These are phyloP conservation scores for Backusella westeae DNA, from an alignment of 192 early-diverging fungal species.

Conservation along the genomic window DNA sequence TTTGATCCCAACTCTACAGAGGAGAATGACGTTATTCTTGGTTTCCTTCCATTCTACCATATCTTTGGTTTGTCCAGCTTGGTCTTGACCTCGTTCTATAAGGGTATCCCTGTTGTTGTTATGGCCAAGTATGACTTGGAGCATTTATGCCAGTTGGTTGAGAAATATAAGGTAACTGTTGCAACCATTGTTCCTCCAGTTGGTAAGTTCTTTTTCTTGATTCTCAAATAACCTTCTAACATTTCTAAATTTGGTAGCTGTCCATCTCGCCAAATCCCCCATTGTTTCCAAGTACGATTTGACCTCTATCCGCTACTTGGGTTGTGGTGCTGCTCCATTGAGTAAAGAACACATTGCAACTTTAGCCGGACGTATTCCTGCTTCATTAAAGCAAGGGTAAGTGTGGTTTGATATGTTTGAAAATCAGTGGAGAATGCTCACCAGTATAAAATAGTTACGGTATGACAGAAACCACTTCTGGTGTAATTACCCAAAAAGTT, in stretches of 20 bases:
- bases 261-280: slow-evolving; percentile 76
- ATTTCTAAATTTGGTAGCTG: slow-evolving; percentile 39
- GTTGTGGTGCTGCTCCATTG: slow-evolving; percentile 85
- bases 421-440: neutral
- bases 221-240: neutral
- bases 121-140: slow-evolving; percentile 77
- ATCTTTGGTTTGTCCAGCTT: slow-evolving; percentile 65
- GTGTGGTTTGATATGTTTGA: neutral
- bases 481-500: slow-evolving; percentile 28
- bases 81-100: slow-evolving; percentile 42
- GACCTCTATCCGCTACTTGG: slow-evolving; percentile 58
- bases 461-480: slow-evolving; percentile 53
- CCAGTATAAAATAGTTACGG: slow-evolving; percentile 49
- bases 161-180: slow-evolving; percentile 68
- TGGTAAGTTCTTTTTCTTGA: neutral
- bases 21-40: slow-evolving; percentile 36
- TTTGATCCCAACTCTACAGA: neutral
- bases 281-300: slow-evolving; percentile 71
- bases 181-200: slow-evolving; percentile 34
- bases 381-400: slow-evolving; percentile 40
- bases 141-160: slow-evolving; percentile 57
- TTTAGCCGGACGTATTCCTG: slow-evolving; percentile 47
- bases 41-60: slow-evolving; percentile 76
- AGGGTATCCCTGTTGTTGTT: slow-evolving; percentile 60
- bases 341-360: slow-evolving; percentile 61